phyloP scores from a whole-genome alignment of 805 yeast species.

The Lipomyces yamanashiensis region DNA sequence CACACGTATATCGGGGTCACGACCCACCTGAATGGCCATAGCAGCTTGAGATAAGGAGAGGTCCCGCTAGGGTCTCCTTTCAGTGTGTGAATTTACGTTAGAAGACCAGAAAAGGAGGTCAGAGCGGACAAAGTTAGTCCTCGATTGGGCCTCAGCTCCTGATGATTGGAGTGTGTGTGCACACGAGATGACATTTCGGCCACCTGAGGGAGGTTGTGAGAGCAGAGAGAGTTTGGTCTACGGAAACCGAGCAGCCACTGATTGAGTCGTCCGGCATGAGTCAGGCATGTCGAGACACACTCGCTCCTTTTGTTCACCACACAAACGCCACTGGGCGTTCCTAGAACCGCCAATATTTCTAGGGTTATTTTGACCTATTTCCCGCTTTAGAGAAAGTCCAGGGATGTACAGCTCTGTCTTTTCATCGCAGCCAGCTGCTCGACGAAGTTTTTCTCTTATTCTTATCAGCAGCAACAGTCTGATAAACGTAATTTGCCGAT shows the following conservation, averaged over 20 bases:
- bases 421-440: too few species aligned
- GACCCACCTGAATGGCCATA: neutral
- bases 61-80: neutral
- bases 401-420: neutral
- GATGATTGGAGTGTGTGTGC: too few species aligned
- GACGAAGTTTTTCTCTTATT: too few species aligned
- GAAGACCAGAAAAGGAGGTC: slow-evolving; percentile 2
- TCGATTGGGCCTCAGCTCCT: neutral
- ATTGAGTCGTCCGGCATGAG: neutral
- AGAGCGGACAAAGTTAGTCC: neutral
- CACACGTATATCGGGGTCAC: neutral
- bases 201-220: too few species aligned
- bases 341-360: neutral
- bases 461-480: too few species aligned
- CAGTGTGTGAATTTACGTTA: neutral
- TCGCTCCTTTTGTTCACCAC: neutral
- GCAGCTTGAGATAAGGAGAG: too few species aligned
- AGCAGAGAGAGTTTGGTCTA: too few species aligned
- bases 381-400: neutral
- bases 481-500: too few species aligned
- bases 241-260: too few species aligned
- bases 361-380: too few species aligned
- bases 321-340: slow-evolving; percentile 2
- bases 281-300: neutral
- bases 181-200: too few species aligned